Conservation (phyloP, 257 asterid species). For the Solanum raphanifolium region DNA sequence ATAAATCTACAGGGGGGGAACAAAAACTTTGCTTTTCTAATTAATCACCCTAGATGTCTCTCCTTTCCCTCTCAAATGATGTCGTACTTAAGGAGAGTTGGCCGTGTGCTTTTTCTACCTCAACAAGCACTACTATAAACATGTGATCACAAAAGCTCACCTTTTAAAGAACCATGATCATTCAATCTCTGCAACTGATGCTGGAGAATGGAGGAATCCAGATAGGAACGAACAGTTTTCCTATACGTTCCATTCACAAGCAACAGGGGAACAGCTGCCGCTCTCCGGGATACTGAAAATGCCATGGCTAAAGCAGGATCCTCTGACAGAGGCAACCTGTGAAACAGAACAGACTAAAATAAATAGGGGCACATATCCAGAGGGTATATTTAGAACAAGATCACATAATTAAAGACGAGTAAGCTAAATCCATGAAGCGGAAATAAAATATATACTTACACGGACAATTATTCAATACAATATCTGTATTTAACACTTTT, state of each 20-base stretch:
- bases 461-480: not conserved
- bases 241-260: constrained; percentile 96
- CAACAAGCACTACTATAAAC: not conserved
- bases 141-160: constrained; percentile 17
- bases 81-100: not conserved
- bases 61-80: not conserved
- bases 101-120: not conserved
- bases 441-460: not conserved
- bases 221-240: constrained; percentile 84
- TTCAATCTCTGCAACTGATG: constrained; percentile 83
- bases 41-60: not conserved
- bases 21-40: not conserved
- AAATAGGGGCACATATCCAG: not conserved
- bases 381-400: not conserved
- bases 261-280: constrained; percentile 86
- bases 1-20: not conserved
- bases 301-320: constrained; percentile 98
- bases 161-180: constrained; percentile 83
- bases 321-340: constrained; percentile 83
- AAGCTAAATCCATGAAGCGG: not conserved
- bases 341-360: constrained; percentile 8
- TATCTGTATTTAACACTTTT: not conserved
- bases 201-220: constrained; percentile 92
- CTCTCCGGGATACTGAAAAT: constrained; percentile 88
- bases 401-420: not conserved